Evolutionary conservation across 2,329 filamentous ascomycete genomes (phyloP).

Genomic region (Scedosporium boydii): DNA sequence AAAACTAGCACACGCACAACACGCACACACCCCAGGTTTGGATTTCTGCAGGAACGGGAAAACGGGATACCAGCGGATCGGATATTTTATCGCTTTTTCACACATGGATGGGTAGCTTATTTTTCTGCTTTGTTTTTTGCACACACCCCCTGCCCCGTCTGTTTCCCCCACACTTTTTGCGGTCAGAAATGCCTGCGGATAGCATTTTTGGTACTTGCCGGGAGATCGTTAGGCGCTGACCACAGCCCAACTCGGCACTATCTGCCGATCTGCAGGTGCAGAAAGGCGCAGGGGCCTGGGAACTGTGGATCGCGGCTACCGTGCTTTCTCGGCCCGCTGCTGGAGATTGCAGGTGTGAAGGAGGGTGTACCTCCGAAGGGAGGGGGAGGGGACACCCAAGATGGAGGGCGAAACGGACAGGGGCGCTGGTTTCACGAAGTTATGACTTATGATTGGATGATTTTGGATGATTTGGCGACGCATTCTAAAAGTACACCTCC

Average conservation of each 20-base stretch:
- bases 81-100: neutral
- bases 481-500: slow-evolving; percentile 37
- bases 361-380: neutral
- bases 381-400: neutral
- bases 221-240: neutral
- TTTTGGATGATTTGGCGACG: slow-evolving; percentile 19
- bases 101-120: neutral
- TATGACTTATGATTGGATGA: slow-evolving; percentile 47
- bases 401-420: neutral
- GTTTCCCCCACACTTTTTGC: neutral
- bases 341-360: neutral
- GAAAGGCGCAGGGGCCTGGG: neutral
- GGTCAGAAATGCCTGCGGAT: neutral
- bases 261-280: neutral
- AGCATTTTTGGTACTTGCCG: neutral
- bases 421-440: slow-evolving; percentile 30
- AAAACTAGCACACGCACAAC: neutral
- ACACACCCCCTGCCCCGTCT: neutral
- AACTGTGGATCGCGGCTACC: neutral
- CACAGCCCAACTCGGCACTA: neutral
- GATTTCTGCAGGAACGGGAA: slow-evolving; percentile 4
- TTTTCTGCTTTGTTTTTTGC: neutral
- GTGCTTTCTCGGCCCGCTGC: neutral
- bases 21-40: slow-evolving; percentile 1
- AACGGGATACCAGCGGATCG: slow-evolving; percentile 2